These are phyloP conservation scores for Penicillium sp. DNA, from an alignment of 2,329 filamentous ascomycete species.

Conservation along the genomic window DNA sequence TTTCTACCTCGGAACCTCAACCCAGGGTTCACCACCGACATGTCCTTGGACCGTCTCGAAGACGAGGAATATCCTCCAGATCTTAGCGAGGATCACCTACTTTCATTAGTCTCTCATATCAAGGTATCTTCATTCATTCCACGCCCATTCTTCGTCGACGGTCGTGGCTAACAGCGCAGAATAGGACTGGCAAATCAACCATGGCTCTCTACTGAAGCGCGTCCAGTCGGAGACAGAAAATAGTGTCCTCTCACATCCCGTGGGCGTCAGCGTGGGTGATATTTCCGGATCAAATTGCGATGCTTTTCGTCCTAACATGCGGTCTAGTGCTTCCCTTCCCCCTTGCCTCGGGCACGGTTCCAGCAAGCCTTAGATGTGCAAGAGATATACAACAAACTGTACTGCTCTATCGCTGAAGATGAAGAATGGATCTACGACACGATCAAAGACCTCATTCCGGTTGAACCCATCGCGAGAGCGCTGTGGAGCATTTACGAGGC, in stretches of 20 bases:
- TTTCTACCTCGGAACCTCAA: background rate
- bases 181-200: slow-evolving; percentile 48
- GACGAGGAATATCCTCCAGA: slow-evolving; percentile 24
- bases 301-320: background rate
- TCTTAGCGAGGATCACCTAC: slow-evolving; percentile 43
- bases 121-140: slow-evolving; percentile 9
- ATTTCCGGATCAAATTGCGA: background rate
- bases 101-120: slow-evolving; percentile 35
- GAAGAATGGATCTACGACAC: slow-evolving; percentile 41
- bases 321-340: slow-evolving; percentile 34
- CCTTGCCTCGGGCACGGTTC: slow-evolving; percentile 39
- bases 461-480: slow-evolving; percentile 39
- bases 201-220: slow-evolving; percentile 46
- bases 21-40: background rate
- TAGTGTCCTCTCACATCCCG: slow-evolving; percentile 33
- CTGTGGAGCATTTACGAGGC: slow-evolving; percentile 45
- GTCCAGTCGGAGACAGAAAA: slow-evolving; percentile 31
- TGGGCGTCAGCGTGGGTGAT: slow-evolving; percentile 36
- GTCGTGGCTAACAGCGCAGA: background rate
- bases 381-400: slow-evolving; percentile 62
- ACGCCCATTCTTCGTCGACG: background rate
- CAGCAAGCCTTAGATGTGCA: slow-evolving; percentile 59
- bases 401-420: slow-evolving; percentile 55
- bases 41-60: background rate
- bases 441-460: slow-evolving; percentile 36